Evolutionary conservation across 371 early-diverging fungal genomes (phyloP).

Genomic region (Lichtheimia corymbifera): DNA sequence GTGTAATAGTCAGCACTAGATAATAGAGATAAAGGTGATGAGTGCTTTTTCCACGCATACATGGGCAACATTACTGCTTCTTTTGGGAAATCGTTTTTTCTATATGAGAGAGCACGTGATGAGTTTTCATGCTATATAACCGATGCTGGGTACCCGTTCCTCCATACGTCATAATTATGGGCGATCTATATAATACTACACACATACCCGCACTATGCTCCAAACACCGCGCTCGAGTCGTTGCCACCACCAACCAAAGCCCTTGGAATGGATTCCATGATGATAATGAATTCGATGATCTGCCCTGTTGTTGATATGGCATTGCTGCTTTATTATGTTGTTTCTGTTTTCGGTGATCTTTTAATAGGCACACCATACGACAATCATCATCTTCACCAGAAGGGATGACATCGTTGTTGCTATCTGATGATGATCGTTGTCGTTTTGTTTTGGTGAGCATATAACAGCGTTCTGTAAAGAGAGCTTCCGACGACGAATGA

Average conservation of each 20-base stretch:
- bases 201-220: conserved; percentile 19
- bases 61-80: conserved; percentile 11
- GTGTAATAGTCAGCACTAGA: conserved; percentile 25
- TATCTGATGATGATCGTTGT: background rate
- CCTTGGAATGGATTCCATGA: conserved; percentile 25
- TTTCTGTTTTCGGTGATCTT: conserved; percentile 7
- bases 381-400: conserved; percentile 13
- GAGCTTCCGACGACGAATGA: background rate
- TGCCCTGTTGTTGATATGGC: background rate
- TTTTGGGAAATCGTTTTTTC: conserved; percentile 16
- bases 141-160: background rate
- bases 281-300: background rate
- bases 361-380: conserved; percentile 25
- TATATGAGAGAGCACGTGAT: background rate
- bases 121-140: background rate
- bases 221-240: conserved; percentile 18
- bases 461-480: conserved; percentile 12
- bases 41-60: too few species aligned
- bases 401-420: background rate
- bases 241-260: conserved; percentile 24
- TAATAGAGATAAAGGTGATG: background rate
- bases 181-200: background rate
- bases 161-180: background rate
- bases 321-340: conserved; percentile 11
- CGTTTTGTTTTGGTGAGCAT: conserved; percentile 7